Evolutionary conservation across 176 grass and related monocot species (phyloP).

Genomic region (Phyllostachys edulis): DNA sequence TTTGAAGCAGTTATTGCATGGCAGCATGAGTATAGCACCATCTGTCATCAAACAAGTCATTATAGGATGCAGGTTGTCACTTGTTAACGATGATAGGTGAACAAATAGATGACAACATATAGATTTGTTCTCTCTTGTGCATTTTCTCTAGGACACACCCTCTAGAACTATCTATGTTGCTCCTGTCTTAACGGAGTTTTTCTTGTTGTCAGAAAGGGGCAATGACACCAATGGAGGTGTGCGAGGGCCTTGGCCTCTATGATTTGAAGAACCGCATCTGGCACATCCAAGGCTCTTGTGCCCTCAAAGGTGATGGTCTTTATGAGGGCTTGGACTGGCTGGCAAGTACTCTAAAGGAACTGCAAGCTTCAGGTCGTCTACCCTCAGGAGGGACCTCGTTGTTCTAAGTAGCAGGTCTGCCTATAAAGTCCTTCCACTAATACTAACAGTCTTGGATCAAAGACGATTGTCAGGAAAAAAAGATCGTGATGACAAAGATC

Average conservation of each 20-base stretch:
- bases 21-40: background rate
- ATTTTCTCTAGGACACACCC: background rate
- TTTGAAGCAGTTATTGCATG: background rate
- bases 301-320: constrained; percentile 65
- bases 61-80: background rate
- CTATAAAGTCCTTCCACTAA: background rate
- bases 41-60: constrained; percentile 3
- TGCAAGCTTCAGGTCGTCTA: constrained; percentile 52
- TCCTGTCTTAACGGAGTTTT: constrained; percentile 10
- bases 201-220: constrained; percentile 56
- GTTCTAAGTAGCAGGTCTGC: constrained; percentile 39
- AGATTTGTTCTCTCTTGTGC: background rate
- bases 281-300: constrained; percentile 81
- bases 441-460: constrained; percentile 13
- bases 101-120: background rate
- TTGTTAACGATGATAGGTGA: background rate
- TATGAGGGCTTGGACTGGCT: constrained; percentile 80
- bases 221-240: constrained; percentile 76
- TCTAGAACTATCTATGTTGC: background rate
- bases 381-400: constrained; percentile 49
- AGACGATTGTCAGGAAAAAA: background rate
- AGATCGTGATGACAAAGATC: background rate
- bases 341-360: constrained; percentile 59
- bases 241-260: constrained; percentile 68
- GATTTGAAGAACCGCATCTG: constrained; percentile 66